A percentile compares a stretch with the other conserved stretches of the same genome.
Conservation (phyloP, 768 basidiomycete species). For the Mycena haematopus region DNA sequence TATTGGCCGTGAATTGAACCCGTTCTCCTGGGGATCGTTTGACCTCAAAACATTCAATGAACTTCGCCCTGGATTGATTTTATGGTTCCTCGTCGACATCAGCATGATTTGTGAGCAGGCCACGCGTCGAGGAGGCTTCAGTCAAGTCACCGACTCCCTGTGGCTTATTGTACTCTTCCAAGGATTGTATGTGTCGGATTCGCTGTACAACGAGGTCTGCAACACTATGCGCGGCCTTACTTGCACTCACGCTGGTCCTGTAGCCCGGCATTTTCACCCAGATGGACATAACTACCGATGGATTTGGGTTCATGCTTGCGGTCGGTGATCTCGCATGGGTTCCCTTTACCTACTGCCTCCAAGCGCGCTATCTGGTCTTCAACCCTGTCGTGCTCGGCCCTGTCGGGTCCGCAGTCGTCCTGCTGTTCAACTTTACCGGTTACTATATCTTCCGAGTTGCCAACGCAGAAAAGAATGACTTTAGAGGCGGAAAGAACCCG, state of each 20-base stretch:
- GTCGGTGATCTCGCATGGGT: constrained; percentile 94
- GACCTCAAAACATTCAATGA: constrained; percentile 80
- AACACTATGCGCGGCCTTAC: constrained; percentile 17
- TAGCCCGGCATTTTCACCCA: constrained; percentile 90
- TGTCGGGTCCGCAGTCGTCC: constrained; percentile 58
- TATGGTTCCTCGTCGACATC: constrained; percentile 91
- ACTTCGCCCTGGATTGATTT: constrained; percentile 87
- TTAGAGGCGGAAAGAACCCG: constrained; percentile 91
- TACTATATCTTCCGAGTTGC: constrained; percentile 90
- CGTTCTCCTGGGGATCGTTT: constrained; percentile 67
- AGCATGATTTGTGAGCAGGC: constrained; percentile 93
- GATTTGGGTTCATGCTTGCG: constrained; percentile 98
- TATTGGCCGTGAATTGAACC: constrained; percentile 95
- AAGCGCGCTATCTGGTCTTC: constrained; percentile 96
- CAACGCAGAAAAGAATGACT: constrained; percentile 96
- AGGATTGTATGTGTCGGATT: constrained; percentile 84
- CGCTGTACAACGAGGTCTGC: constrained; percentile 85
- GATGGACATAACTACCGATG: constrained; percentile 98
- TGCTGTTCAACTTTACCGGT: constrained; percentile 71
- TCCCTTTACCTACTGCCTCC: constrained; percentile 91
- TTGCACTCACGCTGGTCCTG: background rate
- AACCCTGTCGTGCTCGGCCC: constrained; percentile 79
- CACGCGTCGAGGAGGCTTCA: constrained; percentile 72
- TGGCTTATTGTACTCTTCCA: constrained; percentile 89
- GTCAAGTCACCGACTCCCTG: constrained; percentile 86